Evolutionary conservation across 768 basidiomycete species (phyloP).

Genomic region (Tulasnella sp.): DNA sequence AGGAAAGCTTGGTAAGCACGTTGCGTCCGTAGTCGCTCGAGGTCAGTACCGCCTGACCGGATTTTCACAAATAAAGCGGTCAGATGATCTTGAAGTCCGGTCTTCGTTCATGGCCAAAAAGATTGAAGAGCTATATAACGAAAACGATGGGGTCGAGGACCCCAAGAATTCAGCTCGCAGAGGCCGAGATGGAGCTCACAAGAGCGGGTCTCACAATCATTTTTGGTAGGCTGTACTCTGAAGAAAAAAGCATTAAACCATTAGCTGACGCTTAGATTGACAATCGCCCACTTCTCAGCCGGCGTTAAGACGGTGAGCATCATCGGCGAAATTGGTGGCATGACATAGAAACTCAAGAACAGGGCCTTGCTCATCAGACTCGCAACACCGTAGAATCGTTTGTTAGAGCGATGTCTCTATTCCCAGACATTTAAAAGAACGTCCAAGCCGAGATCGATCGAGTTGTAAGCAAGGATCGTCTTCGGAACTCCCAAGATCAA

Average conservation of each 20-base stretch:
- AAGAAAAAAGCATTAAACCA: neutral
- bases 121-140: no score
- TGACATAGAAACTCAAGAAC: no score
- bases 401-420: neutral
- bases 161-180: neutral
- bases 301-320: neutral
- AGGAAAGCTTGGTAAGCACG: neutral
- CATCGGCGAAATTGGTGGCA: neutral
- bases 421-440: slow-evolving; percentile 8
- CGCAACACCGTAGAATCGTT: neutral
- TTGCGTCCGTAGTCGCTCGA: no score
- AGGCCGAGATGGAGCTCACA: neutral
- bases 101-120: no score
- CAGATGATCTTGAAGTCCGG: no score
- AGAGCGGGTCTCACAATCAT: neutral
- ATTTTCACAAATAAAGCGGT: no score
- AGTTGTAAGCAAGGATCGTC: neutral
- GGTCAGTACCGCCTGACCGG: no score
- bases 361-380: neutral
- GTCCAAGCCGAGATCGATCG: slow-evolving; percentile 8
- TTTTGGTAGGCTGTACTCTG: neutral
- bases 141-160: no score
- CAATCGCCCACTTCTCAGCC: neutral
- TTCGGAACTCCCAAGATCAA: slow-evolving; percentile 3
- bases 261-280: no score